Conservation (phyloP, 768 basidiomycete species). For the Stropharia rugosoannulata region DNA sequence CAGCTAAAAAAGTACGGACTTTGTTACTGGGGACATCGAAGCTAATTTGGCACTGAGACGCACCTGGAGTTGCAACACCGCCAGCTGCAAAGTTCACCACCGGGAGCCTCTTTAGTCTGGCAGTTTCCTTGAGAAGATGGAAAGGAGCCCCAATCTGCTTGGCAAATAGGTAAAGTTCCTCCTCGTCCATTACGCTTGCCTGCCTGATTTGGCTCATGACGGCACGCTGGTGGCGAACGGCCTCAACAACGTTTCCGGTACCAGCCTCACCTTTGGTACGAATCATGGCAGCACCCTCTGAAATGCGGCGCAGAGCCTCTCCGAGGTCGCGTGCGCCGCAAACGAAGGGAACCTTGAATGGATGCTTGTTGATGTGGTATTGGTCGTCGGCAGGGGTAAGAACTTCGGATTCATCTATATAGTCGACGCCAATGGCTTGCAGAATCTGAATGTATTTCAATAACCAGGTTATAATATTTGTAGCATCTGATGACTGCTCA, state of each 20-base stretch:
- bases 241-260: constrained; percentile 89
- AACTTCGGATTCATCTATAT: constrained; percentile 94
- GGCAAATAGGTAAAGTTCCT: constrained; percentile 91
- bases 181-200: constrained; percentile 87
- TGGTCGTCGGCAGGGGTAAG: constrained; percentile 95
- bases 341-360: constrained; percentile 93
- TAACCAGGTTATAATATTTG: background rate
- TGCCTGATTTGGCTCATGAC: constrained; percentile 83
- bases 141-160: constrained; percentile 93
- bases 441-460: constrained; percentile 60
- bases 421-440: constrained; percentile 93
- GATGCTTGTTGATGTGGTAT: constrained; percentile 96
- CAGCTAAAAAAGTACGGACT: constrained; percentile 49
- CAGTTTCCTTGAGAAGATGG: constrained; percentile 94
- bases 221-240: constrained; percentile 88
- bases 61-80: constrained; percentile 89
- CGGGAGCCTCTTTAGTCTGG: constrained; percentile 88
- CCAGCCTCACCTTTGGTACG: constrained; percentile 96
- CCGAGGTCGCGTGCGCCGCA: constrained; percentile 95
- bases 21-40: background rate
- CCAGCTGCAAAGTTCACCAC: constrained; percentile 98
- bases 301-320: constrained; percentile 93
- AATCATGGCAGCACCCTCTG: constrained; percentile 97
- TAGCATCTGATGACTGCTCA: constrained; percentile 24
- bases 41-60: constrained; percentile 10